Conservation (phyloP, 495 filamentous ascomycete genomes). For the Xylaria sp. region DNA sequence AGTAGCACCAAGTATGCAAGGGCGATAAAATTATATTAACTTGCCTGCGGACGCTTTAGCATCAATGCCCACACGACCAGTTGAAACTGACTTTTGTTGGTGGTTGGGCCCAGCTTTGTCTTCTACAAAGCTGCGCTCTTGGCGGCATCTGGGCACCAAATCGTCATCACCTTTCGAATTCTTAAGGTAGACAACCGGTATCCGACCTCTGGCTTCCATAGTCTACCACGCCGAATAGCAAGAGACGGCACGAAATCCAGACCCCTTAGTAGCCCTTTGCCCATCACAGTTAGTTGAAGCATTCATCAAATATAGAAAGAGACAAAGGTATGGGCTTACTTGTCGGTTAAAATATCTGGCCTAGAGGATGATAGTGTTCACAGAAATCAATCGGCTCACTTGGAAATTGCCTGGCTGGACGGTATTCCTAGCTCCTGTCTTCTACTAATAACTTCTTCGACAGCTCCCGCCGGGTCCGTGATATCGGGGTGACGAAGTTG, state of each 20-base stretch:
- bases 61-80: background rate
- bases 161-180: background rate
- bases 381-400: slow-evolving; percentile 27
- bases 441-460: slow-evolving; percentile 67
- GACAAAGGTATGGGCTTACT: background rate
- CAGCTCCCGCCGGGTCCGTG: slow-evolving; percentile 63
- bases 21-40: background rate
- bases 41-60: background rate
- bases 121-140: background rate
- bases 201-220: background rate
- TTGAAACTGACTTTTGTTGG: background rate
- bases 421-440: slow-evolving; percentile 63
- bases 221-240: background rate
- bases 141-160: background rate
- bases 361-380: background rate
- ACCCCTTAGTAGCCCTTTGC: background rate
- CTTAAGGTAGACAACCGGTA: background rate
- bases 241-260: background rate
- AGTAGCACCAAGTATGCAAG: background rate
- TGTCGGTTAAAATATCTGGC: background rate
- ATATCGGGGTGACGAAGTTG: slow-evolving; percentile 79
- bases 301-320: background rate
- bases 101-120: background rate
- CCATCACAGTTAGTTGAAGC: background rate
- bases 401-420: slow-evolving; percentile 21